Base-by-base conservation (phyloP, 2,329 filamentous ascomycete genomes). In the Fusarium equiseti region DNA sequence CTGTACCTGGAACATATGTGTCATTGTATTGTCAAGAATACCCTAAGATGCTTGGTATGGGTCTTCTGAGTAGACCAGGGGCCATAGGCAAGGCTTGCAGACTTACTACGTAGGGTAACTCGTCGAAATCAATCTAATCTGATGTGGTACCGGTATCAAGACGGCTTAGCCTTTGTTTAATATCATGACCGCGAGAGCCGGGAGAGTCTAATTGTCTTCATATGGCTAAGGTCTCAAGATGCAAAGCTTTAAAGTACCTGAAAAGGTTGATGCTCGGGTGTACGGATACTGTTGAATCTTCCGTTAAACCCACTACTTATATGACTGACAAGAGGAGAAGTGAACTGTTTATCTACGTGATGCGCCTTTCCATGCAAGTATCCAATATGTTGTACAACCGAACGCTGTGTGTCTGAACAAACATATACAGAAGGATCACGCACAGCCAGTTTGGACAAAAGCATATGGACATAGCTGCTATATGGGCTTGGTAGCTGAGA, bases 1-100 rank as follows among this genome's bases (percentile, higher is more conserved):
- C 32, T 35, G 8, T 50, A 50, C 62, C 49, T 42, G 27, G 55
- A 62, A 66, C 59, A 40, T 22, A 64, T 66, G 63, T 66, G 62
- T 66, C 63, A 68, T 68, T 63, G 35, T 49, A 42, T 42, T 43
- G 35, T 27, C 24, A 29, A 43, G 32, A 52, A n/a, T 22, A 42
- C 24, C 32, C 35, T 43, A 52, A 29, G 35, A 22, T 42, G 35
- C 50, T 52, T 42, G 50, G 32, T 22, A 52, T 29, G 50, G 50
- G 50, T 52, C 50, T 52, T 20, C 32, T 52, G 7, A 24, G 50
- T n/a, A 52, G 26, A 26, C 18, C 13, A 52, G 40, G 18, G 53
- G 16, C n/a, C 22, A 16, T 42, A 22, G 10, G n/a, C 31, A 11
- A 27, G 20, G 53, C 13, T 27, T 27, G 18, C 10, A 52, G 24